A percentile compares a stretch with the other conserved stretches of the same genome.
Evolutionary conservation across 768 basidiomycete genomes (phyloP).

Genomic region (Pleurotus platypus): DNA sequence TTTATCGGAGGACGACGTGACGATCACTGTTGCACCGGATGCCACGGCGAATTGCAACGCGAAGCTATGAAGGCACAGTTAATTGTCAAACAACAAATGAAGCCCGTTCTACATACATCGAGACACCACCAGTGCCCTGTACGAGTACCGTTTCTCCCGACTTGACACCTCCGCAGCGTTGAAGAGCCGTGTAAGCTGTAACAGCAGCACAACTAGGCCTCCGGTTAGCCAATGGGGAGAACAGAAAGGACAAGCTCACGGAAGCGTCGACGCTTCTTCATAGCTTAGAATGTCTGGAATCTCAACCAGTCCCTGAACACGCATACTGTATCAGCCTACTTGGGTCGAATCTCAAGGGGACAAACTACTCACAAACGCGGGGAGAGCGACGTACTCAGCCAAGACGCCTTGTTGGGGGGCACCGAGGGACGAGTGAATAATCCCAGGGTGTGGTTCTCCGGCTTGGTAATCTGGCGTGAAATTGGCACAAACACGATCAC

Average conservation of each 20-base stretch:
- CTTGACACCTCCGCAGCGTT: constrained; percentile 33
- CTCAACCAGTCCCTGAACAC: constrained; percentile 25
- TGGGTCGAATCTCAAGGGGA: background rate
- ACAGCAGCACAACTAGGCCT: constrained; percentile 34
- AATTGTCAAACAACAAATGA: background rate
- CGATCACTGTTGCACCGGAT: constrained; percentile 45
- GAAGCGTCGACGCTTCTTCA: constrained; percentile 44
- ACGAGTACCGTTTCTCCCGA: constrained; percentile 46
- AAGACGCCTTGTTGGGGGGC: constrained; percentile 35
- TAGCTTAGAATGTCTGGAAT: constrained; percentile 41
- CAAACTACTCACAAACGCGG: constrained; percentile 24
- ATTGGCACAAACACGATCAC: constrained; percentile 38
- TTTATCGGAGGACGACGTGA: constrained; percentile 46
- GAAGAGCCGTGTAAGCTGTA: constrained; percentile 47
- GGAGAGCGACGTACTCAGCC: constrained; percentile 34
- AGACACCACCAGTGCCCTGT: constrained; percentile 42
- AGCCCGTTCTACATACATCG: constrained; percentile 23
- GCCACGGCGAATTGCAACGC: constrained; percentile 46
- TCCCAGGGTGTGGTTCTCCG: constrained; percentile 26
- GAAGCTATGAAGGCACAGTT: constrained; percentile 28
- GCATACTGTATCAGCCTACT: background rate
- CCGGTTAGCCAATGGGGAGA: too few relatives aligned
- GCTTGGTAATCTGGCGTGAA: constrained; percentile 31
- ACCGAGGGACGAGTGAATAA: constrained; percentile 25
- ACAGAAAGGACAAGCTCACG: constrained; percentile 17